A percentile compares a stretch with the other conserved stretches of the same genome.
Conservation (phyloP, 306 rosid genomes). For the Sicyos baderoa region DNA sequence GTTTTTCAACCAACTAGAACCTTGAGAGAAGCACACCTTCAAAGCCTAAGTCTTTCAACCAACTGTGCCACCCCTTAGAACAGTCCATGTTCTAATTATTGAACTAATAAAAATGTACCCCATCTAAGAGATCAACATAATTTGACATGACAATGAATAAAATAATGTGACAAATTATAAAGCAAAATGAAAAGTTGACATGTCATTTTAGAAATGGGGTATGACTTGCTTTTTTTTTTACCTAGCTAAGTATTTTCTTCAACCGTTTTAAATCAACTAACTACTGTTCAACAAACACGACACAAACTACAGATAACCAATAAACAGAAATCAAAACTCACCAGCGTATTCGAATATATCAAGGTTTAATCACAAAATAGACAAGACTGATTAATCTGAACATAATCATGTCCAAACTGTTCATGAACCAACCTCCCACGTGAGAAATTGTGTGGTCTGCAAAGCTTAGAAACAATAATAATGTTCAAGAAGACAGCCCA, state of each 20-base stretch:
- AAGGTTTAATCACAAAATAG: background rate
- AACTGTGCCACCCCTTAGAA: no score
- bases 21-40: no score
- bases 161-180: background rate
- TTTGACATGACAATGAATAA: no score
- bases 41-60: no score
- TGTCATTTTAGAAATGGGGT: background rate
- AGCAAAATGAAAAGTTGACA: background rate
- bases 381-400: background rate
- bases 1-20: no score
- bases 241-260: background rate
- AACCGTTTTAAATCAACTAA: background rate
- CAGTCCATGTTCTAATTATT: no score
- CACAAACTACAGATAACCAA: background rate
- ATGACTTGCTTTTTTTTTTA: background rate
- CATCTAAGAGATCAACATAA: background rate
- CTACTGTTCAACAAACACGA: background rate
- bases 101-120: no score
- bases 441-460: conserved; percentile 5
- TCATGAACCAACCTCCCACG: conserved; percentile 4
- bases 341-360: background rate
- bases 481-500: conserved; percentile 3
- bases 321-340: background rate
- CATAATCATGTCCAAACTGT: background rate
- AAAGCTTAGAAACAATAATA: background rate